Conservation (phyloP, 2,329 filamentous ascomycete genomes). For the Sarocladium oryzae region DNA sequence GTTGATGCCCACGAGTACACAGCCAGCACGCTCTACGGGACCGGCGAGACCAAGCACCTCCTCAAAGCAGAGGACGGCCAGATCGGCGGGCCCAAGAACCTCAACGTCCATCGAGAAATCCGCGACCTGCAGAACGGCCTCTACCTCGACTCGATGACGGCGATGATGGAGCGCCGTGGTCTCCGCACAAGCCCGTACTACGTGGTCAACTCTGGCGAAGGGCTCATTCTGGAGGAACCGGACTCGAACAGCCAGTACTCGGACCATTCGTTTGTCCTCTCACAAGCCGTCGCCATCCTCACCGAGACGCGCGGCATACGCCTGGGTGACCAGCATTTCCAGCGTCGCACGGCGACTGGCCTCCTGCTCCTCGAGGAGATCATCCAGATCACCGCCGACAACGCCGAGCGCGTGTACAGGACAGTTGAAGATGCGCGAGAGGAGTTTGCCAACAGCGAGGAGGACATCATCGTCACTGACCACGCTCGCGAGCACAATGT, state of each 20-base stretch:
- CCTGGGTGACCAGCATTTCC: slow-evolving; percentile 12
- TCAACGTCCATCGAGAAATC: slow-evolving; percentile 11
- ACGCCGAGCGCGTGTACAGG: slow-evolving; percentile 9
- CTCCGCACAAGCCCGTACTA: slow-evolving; percentile 12
- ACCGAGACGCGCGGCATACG: slow-evolving; percentile 13
- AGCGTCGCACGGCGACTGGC: slow-evolving; percentile 11
- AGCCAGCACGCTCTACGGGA: slow-evolving; percentile 9
- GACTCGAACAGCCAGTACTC: slow-evolving; percentile 11
- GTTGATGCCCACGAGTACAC: slow-evolving; percentile 13
- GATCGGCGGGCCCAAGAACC: slow-evolving; percentile 11
- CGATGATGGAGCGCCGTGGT: slow-evolving; percentile 5
- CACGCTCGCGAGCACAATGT: slow-evolving; percentile 5
- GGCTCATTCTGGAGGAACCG: slow-evolving; percentile 9
- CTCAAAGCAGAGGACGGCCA: slow-evolving; percentile 11
- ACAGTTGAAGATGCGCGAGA: slow-evolving; percentile 11
- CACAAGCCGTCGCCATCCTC: slow-evolving; percentile 11
- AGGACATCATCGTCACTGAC: slow-evolving; percentile 13
- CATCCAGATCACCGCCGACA: slow-evolving; percentile 9
- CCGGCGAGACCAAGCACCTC: background rate
- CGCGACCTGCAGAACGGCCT: slow-evolving; percentile 11
- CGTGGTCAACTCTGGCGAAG: slow-evolving; percentile 9
- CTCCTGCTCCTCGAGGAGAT: slow-evolving; percentile 10
- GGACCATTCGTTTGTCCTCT: slow-evolving; percentile 10
- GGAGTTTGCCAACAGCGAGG: slow-evolving; percentile 10
- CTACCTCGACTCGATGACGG: slow-evolving; percentile 8